phyloP scores from a whole-genome alignment of 352 stramenopile species.

The Phytophthora hybrid region DNA sequence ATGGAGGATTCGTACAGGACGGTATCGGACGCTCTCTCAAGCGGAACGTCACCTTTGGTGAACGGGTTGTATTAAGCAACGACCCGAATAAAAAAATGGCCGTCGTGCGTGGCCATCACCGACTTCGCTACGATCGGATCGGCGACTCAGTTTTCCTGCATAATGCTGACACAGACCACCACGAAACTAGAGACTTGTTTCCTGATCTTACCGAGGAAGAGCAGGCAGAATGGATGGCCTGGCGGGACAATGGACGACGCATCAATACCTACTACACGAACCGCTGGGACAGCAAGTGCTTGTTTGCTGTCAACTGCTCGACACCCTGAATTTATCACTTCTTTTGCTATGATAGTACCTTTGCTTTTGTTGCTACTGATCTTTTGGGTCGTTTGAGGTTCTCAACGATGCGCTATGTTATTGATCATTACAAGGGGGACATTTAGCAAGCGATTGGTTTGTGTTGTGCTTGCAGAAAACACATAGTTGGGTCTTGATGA shows the following conservation, averaged over 20 bases:
- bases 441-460: neutral
- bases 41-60: neutral
- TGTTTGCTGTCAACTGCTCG: constrained; percentile 8
- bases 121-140: constrained; percentile 45
- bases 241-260: constrained; percentile 32
- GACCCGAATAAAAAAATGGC: constrained; percentile 38
- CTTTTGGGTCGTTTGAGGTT: neutral
- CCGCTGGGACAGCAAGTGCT: constrained; percentile 38
- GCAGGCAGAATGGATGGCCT: constrained; percentile 30
- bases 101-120: constrained; percentile 14
- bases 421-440: neutral
- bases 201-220: constrained; percentile 15
- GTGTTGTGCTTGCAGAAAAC: neutral
- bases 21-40: neutral
- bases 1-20: constrained; percentile 40
- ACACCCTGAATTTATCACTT: neutral
- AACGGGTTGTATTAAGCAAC: constrained; percentile 28
- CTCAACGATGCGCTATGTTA: neutral
- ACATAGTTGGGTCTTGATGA: neutral
- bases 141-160: constrained; percentile 47
- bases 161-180: constrained; percentile 47
- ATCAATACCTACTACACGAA: constrained; percentile 50
- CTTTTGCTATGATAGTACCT: neutral
- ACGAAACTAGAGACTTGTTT: constrained; percentile 42
- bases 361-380: neutral